A percentile compares a stretch with the other conserved stretches of the same genome.
phyloP scores from a whole-genome alignment of 1,284 basidiomycete genomes.

The Polyporus tsugae region DNA sequence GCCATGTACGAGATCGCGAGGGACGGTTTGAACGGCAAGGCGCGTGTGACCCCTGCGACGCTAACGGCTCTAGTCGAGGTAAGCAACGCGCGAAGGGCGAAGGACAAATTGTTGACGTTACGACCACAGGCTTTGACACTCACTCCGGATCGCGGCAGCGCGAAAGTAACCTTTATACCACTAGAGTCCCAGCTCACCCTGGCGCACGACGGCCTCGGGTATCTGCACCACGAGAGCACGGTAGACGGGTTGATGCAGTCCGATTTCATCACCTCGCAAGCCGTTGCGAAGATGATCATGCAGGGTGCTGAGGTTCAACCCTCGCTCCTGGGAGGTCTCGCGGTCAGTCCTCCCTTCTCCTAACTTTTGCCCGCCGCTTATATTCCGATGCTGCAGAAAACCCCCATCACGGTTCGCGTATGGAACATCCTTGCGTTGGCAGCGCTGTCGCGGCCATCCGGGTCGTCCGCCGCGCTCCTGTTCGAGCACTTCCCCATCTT shows the following conservation, averaged over 20 bases:
- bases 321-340: conserved; percentile 28
- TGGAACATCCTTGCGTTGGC: conserved; percentile 72
- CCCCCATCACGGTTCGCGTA: conserved; percentile 54
- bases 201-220: conserved; percentile 59
- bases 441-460: conserved; percentile 53
- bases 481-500: conserved; percentile 60
- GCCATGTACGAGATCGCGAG: conserved; percentile 62
- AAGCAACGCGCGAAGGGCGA: conserved; percentile 15
- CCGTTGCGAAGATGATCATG: conserved; percentile 61
- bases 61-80: conserved; percentile 62
- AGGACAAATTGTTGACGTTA: conserved; percentile 1
- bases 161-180: conserved; percentile 28
- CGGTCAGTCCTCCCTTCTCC: conserved; percentile 26
- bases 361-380: conserved; percentile 9
- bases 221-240: conserved; percentile 58
- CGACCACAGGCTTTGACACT: conserved; percentile 34
- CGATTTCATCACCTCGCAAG: conserved; percentile 60
- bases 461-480: conserved; percentile 51
- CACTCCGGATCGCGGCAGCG: conserved; percentile 25
- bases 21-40: conserved; percentile 62
- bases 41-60: conserved; percentile 57
- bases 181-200: conserved; percentile 46
- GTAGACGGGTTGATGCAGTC: conserved; percentile 53
- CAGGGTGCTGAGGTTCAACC: conserved; percentile 48
- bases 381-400: conserved; percentile 45